phyloP scores from a whole-genome alignment of 768 basidiomycete species.

The Mycena maculata region DNA sequence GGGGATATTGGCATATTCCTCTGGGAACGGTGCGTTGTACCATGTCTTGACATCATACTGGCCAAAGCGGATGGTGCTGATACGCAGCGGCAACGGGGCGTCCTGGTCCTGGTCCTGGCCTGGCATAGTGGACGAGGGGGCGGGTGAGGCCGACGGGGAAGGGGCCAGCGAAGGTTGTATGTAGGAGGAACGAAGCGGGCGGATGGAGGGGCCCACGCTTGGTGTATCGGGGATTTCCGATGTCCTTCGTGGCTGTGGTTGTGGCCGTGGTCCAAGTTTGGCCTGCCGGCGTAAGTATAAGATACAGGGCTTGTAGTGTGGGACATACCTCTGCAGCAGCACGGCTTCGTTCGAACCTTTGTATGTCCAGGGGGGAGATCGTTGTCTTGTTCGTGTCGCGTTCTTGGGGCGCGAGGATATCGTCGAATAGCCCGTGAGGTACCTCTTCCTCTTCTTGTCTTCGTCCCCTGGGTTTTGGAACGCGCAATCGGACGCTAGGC shows the following conservation, averaged over 20 bases:
- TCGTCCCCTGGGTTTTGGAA: conserved; percentile 73
- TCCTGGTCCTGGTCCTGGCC: conserved; percentile 45
- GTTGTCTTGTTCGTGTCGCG: conserved; percentile 79
- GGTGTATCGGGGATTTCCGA: conserved; percentile 38
- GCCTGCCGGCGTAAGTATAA: conserved; percentile 21
- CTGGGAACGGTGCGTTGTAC: conserved; percentile 99
- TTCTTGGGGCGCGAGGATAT: conserved; percentile 74
- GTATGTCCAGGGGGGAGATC: conserved; percentile 70
- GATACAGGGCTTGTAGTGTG: conserved; percentile 17
- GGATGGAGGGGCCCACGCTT: conserved; percentile 62
- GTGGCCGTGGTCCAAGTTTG: conserved; percentile 59
- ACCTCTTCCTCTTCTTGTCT: conserved; percentile 73
- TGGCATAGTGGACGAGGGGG: conserved; percentile 46
- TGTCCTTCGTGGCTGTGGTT: conserved; percentile 44
- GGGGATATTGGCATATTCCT: conserved; percentile 93
- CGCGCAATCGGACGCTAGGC: conserved; percentile 63
- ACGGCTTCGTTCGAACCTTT: conserved; percentile 79
- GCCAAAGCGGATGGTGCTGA: conserved; percentile 91
- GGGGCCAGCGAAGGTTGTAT: conserved; percentile 54
- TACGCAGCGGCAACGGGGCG: conserved; percentile 59
- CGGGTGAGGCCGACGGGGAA: conserved; percentile 54
- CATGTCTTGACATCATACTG: conserved; percentile 95
- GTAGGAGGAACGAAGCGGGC: conserved; percentile 71
- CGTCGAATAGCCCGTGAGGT: conserved; percentile 82
- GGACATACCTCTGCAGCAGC: conserved; percentile 76